Percentiles rank a stretch among this genome's conserved stretches.
These are phyloP conservation scores for Amauroascus niger DNA, from an alignment of 2,329 filamentous ascomycete species.

Conservation along the genomic window DNA sequence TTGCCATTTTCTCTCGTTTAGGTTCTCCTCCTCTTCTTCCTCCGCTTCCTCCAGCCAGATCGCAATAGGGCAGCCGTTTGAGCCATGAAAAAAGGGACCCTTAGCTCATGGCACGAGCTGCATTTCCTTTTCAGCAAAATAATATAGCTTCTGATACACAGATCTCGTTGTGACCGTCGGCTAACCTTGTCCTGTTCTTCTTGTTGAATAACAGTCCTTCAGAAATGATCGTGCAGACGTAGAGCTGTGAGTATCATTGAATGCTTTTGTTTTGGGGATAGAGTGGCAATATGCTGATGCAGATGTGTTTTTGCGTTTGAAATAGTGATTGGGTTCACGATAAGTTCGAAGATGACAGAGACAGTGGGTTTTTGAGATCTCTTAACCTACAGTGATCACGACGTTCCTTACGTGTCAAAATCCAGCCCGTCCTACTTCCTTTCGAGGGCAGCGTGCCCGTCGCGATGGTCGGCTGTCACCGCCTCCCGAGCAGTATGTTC, in stretches of 20 bases:
- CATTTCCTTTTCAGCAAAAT: slow-evolving; percentile 20
- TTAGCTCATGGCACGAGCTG: slow-evolving; percentile 7
- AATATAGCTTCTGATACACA: slow-evolving; percentile 9
- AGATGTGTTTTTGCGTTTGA: neutral
- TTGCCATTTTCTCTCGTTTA: slow-evolving; percentile 18
- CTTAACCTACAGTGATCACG: slow-evolving; percentile 12
- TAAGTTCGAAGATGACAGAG: slow-evolving; percentile 67
- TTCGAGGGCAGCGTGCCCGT: slow-evolving; percentile 6
- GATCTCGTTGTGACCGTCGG: slow-evolving; percentile 28
- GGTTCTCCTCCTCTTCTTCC: slow-evolving; percentile 39
- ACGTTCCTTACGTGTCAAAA: slow-evolving; percentile 12
- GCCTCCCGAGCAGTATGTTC: slow-evolving; percentile 28
- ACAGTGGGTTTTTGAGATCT: slow-evolving; percentile 32
- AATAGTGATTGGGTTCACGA: slow-evolving; percentile 87
- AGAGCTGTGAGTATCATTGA: slow-evolving; percentile 32
- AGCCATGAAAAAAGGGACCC: neutral
- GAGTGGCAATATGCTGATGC: neutral
- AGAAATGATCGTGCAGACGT: slow-evolving; percentile 39
- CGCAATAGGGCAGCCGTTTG: slow-evolving; percentile 20
- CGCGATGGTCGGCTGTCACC: slow-evolving; percentile 8
- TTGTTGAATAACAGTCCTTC: slow-evolving; percentile 35
- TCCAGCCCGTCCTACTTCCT: slow-evolving; percentile 9
- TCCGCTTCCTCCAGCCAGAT: slow-evolving; percentile 29
- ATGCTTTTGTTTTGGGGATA: neutral
- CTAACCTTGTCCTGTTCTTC: slow-evolving; percentile 35